phyloP scores from a whole-genome alignment of 495 filamentous ascomycete species.

The Rostrohypoxylon terebratum region DNA sequence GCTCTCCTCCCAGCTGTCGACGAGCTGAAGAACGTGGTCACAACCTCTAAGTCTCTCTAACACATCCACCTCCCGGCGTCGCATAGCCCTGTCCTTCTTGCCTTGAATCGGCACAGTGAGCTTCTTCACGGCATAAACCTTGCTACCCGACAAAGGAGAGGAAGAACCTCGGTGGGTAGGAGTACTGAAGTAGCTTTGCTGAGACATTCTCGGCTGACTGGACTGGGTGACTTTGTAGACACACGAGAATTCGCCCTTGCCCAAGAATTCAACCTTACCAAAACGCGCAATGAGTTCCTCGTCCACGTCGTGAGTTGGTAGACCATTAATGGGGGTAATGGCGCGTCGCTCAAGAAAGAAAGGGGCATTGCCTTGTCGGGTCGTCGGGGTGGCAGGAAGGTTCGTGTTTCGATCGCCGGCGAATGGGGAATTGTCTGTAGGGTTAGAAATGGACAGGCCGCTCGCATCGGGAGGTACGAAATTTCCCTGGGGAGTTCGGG shows the following conservation, averaged over 20 bases:
- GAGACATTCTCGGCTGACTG: slow-evolving; percentile 38
- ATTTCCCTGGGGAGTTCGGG: slow-evolving; percentile 82
- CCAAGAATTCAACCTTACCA: slow-evolving; percentile 77
- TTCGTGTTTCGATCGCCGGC: slow-evolving; percentile 50
- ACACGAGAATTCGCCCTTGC: slow-evolving; percentile 90
- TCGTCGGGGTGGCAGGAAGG: slow-evolving; percentile 84
- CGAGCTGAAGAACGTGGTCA: slow-evolving; percentile 84
- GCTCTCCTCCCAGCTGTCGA: slow-evolving; percentile 86
- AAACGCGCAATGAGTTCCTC: slow-evolving; percentile 76
- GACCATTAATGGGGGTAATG: slow-evolving; percentile 59
- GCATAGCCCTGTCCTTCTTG: slow-evolving; percentile 76
- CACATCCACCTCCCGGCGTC: slow-evolving; percentile 82
- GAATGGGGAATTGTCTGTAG: slow-evolving; percentile 53
- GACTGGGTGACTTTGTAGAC: slow-evolving; percentile 81
- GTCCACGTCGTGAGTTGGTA: slow-evolving; percentile 69
- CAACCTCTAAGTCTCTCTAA: slow-evolving; percentile 76
- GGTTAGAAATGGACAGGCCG: slow-evolving; percentile 77
- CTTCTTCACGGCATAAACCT: slow-evolving; percentile 94
- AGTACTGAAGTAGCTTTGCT: slow-evolving; percentile 44
- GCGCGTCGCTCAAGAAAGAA: slow-evolving; percentile 44
- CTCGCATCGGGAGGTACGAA: slow-evolving; percentile 85
- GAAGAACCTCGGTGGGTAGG: slow-evolving; percentile 56
- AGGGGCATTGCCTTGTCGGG: slow-evolving; percentile 62
- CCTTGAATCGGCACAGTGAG: slow-evolving; percentile 81
- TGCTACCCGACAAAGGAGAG: slow-evolving; percentile 49